phyloP scores from a whole-genome alignment of 352 stramenopile species.

The Globisporangium spinosum region DNA sequence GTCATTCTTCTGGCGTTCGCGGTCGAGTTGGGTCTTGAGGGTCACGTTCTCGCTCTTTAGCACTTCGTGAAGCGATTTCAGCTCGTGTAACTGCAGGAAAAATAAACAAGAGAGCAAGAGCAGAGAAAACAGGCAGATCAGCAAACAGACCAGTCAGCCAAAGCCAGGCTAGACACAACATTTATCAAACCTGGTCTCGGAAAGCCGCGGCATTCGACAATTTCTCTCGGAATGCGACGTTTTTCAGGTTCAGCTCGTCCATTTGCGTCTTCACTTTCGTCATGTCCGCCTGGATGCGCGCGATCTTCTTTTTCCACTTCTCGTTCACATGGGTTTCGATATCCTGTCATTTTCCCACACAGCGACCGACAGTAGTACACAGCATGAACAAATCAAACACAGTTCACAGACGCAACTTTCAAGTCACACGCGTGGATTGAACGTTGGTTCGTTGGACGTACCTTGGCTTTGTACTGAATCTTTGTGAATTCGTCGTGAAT shows the following conservation, averaged over 20 bases:
- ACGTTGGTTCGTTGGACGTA: slow-evolving; percentile 10
- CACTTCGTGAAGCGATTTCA: slow-evolving; percentile 48
- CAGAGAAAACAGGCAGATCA: neutral
- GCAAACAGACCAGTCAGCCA: neutral
- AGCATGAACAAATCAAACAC: neutral
- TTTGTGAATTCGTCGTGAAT: slow-evolving; percentile 50
- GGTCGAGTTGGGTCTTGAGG: slow-evolving; percentile 45
- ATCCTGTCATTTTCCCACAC: slow-evolving; percentile 28
- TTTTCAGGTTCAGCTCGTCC: slow-evolving; percentile 78
- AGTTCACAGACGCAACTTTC: neutral
- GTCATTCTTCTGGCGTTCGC: slow-evolving; percentile 33
- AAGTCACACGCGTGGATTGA: neutral
- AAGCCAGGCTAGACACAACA: neutral
- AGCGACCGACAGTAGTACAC: neutral
- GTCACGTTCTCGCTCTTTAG: slow-evolving; percentile 46
- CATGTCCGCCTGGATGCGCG: slow-evolving; percentile 62
- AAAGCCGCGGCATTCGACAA: slow-evolving; percentile 51
- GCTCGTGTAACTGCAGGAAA: slow-evolving; percentile 43
- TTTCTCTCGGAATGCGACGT: slow-evolving; percentile 67
- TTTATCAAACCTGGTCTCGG: slow-evolving; percentile 61
- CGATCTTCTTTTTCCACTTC: slow-evolving; percentile 75
- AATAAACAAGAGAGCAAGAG: neutral
- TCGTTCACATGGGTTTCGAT: slow-evolving; percentile 63
- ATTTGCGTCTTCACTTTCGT: slow-evolving; percentile 64
- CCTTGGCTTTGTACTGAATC: slow-evolving; percentile 55